Conservation (phyloP, 202 grass and related monocot genomes). For the Dendrocalamus latiflorus region DNA sequence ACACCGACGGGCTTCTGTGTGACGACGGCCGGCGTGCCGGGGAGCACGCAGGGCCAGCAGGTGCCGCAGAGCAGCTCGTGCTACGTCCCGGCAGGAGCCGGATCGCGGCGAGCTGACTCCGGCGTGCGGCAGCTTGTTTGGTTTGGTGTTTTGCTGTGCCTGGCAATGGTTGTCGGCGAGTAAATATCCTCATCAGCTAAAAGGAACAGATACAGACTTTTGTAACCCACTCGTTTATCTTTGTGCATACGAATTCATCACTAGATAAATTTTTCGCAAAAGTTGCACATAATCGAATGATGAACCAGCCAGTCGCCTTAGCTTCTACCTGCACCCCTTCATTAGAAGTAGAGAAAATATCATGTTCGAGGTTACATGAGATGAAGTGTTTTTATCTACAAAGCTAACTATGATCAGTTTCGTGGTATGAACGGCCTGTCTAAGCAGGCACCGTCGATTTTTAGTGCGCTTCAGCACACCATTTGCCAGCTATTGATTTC, state of each 20-base stretch:
- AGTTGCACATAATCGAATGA: neutral
- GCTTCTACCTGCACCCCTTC: neutral
- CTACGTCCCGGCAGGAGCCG: constrained; percentile 37
- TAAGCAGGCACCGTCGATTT: neutral
- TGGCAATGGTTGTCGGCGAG: neutral
- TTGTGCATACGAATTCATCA: neutral
- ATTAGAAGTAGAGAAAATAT: neutral
- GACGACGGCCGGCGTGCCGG: constrained; percentile 44
- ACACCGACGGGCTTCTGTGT: constrained; percentile 48
- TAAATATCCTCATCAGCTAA: neutral
- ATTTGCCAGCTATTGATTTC: neutral
- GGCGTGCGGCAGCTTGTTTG: constrained; percentile 14
- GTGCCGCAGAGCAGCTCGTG: constrained; percentile 37
- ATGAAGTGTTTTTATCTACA: constrained; percentile 32
- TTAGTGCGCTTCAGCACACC: neutral
- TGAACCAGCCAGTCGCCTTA: neutral
- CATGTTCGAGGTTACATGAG: neutral
- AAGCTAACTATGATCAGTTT: constrained; percentile 20
- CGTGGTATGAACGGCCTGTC: constrained; percentile 17
- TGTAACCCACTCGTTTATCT: neutral
- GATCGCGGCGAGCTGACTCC: neutral
- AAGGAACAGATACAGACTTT: neutral
- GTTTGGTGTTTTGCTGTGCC: constrained; percentile 16
- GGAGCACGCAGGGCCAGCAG: constrained; percentile 38
- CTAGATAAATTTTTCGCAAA: neutral